Evolutionary conservation across 1,284 basidiomycete genomes (phyloP).

Genomic region (Sanghuangporus baumii): DNA sequence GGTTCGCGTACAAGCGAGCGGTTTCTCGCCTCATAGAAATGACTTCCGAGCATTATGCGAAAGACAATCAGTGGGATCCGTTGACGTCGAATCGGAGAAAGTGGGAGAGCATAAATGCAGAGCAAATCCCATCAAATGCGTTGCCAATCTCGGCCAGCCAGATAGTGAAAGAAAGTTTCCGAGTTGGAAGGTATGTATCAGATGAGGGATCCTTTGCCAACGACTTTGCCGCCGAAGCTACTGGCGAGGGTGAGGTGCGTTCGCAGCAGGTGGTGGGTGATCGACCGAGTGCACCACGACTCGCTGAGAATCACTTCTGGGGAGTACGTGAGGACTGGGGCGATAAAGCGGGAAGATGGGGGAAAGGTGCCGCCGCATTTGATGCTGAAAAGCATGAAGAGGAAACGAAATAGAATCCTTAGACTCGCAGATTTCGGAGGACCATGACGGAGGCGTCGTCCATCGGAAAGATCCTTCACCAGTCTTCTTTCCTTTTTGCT

Average conservation of each 20-base stretch:
- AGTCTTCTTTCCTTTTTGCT: too few relatives aligned
- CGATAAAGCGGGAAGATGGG: slow-evolving; percentile 36
- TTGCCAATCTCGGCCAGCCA: neutral
- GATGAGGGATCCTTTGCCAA: neutral
- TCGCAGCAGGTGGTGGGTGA: slow-evolving; percentile 10
- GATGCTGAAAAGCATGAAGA: neutral
- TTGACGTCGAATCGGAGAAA: slow-evolving; percentile 30
- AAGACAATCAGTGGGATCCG: slow-evolving; percentile 42
- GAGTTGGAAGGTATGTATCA: neutral
- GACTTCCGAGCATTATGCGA: slow-evolving; percentile 47
- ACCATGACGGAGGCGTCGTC: too few relatives aligned
- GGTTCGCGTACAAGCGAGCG: slow-evolving; percentile 65
- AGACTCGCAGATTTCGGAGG: too few relatives aligned
- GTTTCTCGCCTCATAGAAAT: slow-evolving; percentile 64
- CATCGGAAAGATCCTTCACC: too few relatives aligned
- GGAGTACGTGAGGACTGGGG: slow-evolving; percentile 45
- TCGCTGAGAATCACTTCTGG: slow-evolving; percentile 37
- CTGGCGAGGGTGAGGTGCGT: neutral
- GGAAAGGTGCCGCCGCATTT: slow-evolving; percentile 30
- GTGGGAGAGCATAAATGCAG: slow-evolving; percentile 30
- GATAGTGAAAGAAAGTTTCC: neutral
- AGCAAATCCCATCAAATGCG: neutral
- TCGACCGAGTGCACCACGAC: slow-evolving; percentile 34
- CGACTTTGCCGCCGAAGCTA: slow-evolving; percentile 8
- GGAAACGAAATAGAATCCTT: neutral